Evolutionary conservation across 176 grass and related monocot species (phyloP).

Genomic region (Eremochloa ophiuroides): DNA sequence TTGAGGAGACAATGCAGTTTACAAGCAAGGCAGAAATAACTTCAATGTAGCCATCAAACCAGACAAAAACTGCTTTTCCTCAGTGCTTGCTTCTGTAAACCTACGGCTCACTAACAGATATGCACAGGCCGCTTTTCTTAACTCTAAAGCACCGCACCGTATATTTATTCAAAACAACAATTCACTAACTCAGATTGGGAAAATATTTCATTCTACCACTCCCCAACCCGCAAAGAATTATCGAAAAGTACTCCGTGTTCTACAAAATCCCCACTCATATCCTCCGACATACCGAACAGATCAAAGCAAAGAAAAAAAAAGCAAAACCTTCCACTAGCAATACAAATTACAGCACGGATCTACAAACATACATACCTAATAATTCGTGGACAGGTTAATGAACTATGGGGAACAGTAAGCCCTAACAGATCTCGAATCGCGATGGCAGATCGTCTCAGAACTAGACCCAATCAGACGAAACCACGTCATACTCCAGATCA

Average conservation of each 20-base stretch:
- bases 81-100: background rate
- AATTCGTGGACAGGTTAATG: background rate
- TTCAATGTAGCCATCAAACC: background rate
- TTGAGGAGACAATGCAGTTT: background rate
- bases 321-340: background rate
- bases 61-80: background rate
- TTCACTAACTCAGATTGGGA: background rate
- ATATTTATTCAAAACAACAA: background rate
- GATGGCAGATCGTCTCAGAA: background rate
- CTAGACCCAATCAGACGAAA: background rate
- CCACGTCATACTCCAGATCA: background rate
- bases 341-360: background rate
- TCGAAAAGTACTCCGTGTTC: background rate
- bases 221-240: background rate
- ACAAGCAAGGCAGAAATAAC: background rate
- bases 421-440: slow-evolving; percentile 6
- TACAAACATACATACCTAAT: background rate
- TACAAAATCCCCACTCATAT: background rate
- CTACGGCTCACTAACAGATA: background rate
- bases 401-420: background rate
- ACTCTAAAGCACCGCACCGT: background rate
- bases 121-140: background rate
- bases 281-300: background rate
- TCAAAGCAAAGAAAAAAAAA: background rate
- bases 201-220: background rate